phyloP scores from a whole-genome alignment of 441 rosid species.

The Bocquillonia castaneifolia region DNA sequence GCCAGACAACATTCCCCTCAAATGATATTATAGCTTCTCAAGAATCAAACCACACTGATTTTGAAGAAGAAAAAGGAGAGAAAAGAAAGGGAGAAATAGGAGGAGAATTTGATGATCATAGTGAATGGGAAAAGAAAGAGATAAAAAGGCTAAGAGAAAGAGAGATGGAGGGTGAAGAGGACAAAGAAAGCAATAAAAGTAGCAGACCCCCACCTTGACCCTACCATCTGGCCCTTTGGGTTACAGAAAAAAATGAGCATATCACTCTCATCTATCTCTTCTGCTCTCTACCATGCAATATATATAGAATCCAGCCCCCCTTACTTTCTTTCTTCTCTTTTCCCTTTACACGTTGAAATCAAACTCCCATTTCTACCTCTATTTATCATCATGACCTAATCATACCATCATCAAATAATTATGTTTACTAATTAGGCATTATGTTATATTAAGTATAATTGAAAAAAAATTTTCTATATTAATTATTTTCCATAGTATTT shows the following conservation, averaged over 20 bases:
- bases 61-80: background rate
- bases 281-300: constrained; percentile 21
- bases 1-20: constrained; percentile 99
- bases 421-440: background rate
- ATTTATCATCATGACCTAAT: constrained; percentile 38
- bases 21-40: constrained; percentile 45
- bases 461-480: background rate
- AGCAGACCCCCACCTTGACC: constrained; percentile 37
- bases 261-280: constrained; percentile 20
- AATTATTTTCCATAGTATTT: background rate
- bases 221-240: constrained; percentile 25
- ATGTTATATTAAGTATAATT: background rate
- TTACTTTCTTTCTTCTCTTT: background rate
- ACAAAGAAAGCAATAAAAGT: constrained; percentile 47
- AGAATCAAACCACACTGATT: background rate
- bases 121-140: constrained; percentile 20
- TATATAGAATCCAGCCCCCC: background rate
- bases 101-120: background rate
- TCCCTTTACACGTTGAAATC: background rate
- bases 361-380: constrained; percentile 10
- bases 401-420: constrained; percentile 21
- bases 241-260: constrained; percentile 23
- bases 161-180: constrained; percentile 35
- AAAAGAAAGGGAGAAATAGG: background rate
- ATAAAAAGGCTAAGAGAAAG: constrained; percentile 29